Evolutionary conservation across 192 early-diverging fungal species (phyloP).

Genomic region (Coemansia furcata): DNA sequence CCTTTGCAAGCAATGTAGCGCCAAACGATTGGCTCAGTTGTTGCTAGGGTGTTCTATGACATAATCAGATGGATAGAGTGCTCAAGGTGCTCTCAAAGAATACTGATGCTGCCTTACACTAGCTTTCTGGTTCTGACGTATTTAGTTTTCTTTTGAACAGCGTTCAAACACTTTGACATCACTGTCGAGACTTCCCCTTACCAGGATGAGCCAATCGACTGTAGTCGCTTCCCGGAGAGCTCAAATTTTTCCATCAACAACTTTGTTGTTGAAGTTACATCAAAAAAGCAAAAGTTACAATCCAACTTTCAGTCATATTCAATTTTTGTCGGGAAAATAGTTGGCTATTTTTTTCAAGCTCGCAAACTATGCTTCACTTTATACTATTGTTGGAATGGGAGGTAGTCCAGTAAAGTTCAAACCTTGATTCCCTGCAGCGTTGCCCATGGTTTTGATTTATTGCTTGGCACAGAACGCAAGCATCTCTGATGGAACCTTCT

Average conservation of each 20-base stretch:
- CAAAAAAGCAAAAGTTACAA: not conserved
- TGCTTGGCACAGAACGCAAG: slow-evolving; percentile 58
- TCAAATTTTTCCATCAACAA: no score
- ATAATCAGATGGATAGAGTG: not conserved
- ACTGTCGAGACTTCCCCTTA: not conserved
- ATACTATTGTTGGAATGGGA: slow-evolving; percentile 21
- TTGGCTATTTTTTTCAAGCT: not conserved
- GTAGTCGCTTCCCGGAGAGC: not conserved
- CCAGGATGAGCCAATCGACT: not conserved
- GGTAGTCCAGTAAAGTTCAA: slow-evolving; percentile 60
- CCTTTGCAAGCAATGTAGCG: not conserved
- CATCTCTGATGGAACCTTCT: slow-evolving; percentile 51
- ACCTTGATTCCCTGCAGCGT: slow-evolving; percentile 69
- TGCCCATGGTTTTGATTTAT: slow-evolving; percentile 59
- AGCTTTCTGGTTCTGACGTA: not conserved
- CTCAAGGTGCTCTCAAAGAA: not conserved
- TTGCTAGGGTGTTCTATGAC: not conserved
- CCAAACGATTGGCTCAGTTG: not conserved
- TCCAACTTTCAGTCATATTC: not conserved
- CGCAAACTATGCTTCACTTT: not conserved
- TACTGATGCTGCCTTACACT: not conserved
- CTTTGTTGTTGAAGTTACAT: not conserved
- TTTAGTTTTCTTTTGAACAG: not conserved
- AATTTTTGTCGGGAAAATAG: not conserved
- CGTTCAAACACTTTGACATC: not conserved